Percentiles rank a stretch among this genome's conserved stretches.
Conservation (phyloP, 2,329 filamentous ascomycete genomes). For the Pseudogymnoascus sp. region DNA sequence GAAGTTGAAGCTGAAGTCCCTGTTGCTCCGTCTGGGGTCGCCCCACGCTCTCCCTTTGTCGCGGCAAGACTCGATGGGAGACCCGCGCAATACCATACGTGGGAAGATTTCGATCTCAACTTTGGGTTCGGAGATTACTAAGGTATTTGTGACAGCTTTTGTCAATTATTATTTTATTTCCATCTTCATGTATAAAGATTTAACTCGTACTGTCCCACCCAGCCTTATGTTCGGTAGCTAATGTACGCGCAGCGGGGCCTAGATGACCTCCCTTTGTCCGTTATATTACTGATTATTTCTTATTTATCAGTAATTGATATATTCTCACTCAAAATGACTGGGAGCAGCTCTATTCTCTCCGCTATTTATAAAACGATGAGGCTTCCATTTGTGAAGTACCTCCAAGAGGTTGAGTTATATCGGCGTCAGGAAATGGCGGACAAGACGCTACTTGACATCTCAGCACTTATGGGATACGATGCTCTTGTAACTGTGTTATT, state of each 20-base stretch:
- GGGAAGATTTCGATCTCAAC: neutral
- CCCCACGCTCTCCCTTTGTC: neutral
- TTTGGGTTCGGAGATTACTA: neutral
- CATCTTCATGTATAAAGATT: neutral
- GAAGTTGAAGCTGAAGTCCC: neutral
- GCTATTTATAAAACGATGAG: neutral
- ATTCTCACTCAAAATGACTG: neutral
- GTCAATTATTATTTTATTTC: neutral
- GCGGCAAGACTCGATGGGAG: neutral
- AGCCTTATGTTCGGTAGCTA: neutral
- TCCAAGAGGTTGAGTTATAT: neutral
- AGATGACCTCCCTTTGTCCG: neutral
- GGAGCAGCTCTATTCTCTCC: neutral
- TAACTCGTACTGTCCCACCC: neutral
- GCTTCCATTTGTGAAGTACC: neutral
- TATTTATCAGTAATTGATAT: neutral
- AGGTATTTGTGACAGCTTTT: neutral
- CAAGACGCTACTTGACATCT: neutral
- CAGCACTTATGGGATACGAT: neutral
- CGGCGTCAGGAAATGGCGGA: neutral
- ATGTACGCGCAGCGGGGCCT: neutral
- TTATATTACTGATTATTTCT: neutral
- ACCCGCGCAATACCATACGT: neutral
- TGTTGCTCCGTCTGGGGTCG: neutral
- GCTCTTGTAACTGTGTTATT: neutral